phyloP scores from a whole-genome alignment of 495 filamentous ascomycete species.

The Aspergillus haitiensis region DNA sequence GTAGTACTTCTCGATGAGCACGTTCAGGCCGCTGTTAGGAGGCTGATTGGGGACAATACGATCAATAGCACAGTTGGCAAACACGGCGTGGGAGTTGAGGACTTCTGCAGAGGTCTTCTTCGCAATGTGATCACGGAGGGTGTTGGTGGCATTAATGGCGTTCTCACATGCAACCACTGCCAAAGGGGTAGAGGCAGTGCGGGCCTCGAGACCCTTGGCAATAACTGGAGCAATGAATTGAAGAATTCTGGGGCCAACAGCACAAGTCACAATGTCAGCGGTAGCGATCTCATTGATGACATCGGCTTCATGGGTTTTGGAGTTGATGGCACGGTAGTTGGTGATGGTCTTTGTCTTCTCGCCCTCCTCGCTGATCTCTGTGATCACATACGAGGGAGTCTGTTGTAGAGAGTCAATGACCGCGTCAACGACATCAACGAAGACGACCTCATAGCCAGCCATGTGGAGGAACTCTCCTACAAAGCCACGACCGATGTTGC shows the following conservation, averaged over 20 bases:
- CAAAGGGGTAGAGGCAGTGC: slow-evolving; percentile 67
- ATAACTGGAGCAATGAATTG: slow-evolving; percentile 94
- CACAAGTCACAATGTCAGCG: slow-evolving; percentile 91
- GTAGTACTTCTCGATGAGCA: slow-evolving; percentile 96
- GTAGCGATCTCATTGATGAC: slow-evolving; percentile 80
- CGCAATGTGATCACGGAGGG: slow-evolving; percentile 78
- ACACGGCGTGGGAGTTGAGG: slow-evolving; percentile 67
- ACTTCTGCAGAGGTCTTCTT: slow-evolving; percentile 61
- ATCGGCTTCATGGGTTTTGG: slow-evolving; percentile 74
- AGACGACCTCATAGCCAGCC: slow-evolving; percentile 84
- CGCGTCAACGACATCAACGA: slow-evolving; percentile 84
- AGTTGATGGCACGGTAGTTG: slow-evolving; percentile 95
- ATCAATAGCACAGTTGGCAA: slow-evolving; percentile 97
- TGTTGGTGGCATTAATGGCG: slow-evolving; percentile 87
- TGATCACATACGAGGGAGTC: slow-evolving; percentile 78
- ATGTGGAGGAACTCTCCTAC: slow-evolving; percentile 74
- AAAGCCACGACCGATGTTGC: slow-evolving; percentile 79
- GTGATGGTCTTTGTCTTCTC: slow-evolving; percentile 79
- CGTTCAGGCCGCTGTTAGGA: slow-evolving; percentile 75
- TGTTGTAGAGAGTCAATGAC: slow-evolving; percentile 76
- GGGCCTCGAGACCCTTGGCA: slow-evolving; percentile 81
- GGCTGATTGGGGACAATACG: slow-evolving; percentile 92
- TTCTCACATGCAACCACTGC: slow-evolving; percentile 98
- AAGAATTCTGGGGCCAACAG: slow-evolving; percentile 92
- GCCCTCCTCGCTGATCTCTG: slow-evolving; percentile 85